Percentiles rank a stretch among this genome's conserved stretches.
Conservation (phyloP, 768 basidiomycete genomes). For the Tylopilus subfusipes region DNA sequence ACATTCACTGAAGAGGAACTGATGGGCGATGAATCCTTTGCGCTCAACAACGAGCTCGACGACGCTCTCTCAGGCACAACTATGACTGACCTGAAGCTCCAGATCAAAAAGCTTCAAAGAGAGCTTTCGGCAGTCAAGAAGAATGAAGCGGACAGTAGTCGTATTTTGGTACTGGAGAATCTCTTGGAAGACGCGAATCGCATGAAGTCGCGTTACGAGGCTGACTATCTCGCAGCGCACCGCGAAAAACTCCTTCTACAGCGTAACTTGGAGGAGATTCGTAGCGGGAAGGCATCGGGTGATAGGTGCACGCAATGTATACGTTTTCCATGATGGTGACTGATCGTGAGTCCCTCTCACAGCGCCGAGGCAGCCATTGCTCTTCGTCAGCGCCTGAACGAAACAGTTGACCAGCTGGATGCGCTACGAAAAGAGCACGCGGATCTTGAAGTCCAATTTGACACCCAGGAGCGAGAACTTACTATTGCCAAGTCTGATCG, state of each 20-base stretch:
- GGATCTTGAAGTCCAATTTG: conserved; percentile 67
- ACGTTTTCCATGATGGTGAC: neutral
- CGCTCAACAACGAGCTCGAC: conserved; percentile 82
- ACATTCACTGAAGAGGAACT: conserved; percentile 47
- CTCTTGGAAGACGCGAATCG: conserved; percentile 87
- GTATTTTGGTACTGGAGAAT: conserved; percentile 84
- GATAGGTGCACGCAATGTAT: conserved; percentile 57
- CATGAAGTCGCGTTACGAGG: conserved; percentile 86
- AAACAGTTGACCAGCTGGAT: conserved; percentile 82
- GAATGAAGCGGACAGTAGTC: conserved; percentile 73
- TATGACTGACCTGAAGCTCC: conserved; percentile 89
- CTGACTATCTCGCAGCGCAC: conserved; percentile 81
- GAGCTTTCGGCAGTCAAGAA: conserved; percentile 74
- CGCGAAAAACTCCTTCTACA: conserved; percentile 78
- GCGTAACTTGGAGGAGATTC: conserved; percentile 82
- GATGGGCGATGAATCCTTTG: conserved; percentile 49
- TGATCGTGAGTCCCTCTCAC: conserved; percentile 1
- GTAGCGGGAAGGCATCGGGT: conserved; percentile 78
- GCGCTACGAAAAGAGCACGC: conserved; percentile 60
- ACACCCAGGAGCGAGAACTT: conserved; percentile 61
- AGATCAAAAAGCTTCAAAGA: conserved; percentile 74
- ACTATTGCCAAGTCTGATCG: conserved; percentile 83
- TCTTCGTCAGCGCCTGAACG: conserved; percentile 81
- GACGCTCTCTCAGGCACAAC: conserved; percentile 80
- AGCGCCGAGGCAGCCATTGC: conserved; percentile 88